Evolutionary conservation across 2,329 filamentous ascomycete genomes (phyloP).

Genomic region (Dactylonectria estremocensis): DNA sequence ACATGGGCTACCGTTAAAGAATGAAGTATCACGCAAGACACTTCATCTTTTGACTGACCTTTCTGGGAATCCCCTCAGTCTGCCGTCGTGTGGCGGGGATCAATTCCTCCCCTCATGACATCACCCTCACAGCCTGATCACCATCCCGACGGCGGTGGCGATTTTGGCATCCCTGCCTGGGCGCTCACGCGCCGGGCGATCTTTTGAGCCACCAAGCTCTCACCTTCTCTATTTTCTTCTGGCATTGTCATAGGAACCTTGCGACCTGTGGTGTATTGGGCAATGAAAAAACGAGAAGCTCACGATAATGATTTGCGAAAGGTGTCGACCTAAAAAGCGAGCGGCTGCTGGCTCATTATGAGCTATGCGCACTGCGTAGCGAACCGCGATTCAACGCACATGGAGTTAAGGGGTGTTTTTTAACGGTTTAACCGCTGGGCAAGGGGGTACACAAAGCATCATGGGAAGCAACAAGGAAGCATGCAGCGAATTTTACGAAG

Average conservation of each 20-base stretch:
- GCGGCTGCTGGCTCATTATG: background rate
- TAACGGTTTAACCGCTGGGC: slow-evolving; percentile 9
- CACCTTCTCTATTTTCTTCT: background rate
- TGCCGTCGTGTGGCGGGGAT: background rate
- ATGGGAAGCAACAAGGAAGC: slow-evolving; percentile 12
- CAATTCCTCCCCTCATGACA: slow-evolving; percentile 10
- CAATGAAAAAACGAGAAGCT: background rate
- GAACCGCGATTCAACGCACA: slow-evolving; percentile 11
- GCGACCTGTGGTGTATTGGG: background rate
- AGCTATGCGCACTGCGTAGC: background rate
- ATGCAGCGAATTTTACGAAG: slow-evolving; percentile 8
- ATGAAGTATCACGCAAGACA: background rate
- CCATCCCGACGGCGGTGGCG: slow-evolving; percentile 2
- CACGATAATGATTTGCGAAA: no score
- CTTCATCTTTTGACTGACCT: background rate
- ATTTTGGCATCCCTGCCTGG: background rate
- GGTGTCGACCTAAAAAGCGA: background rate
- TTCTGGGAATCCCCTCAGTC: background rate
- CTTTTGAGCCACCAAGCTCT: background rate
- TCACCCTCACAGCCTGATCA: slow-evolving; percentile 6
- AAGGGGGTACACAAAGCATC: slow-evolving; percentile 12
- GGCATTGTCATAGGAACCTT: background rate
- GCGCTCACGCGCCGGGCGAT: background rate
- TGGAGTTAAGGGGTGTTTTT: slow-evolving; percentile 35
- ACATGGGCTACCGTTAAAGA: slow-evolving; percentile 36